These are phyloP conservation scores for Amanita pseudoporphyria DNA, from an alignment of 768 basidiomycete species.

Conservation along the genomic window DNA sequence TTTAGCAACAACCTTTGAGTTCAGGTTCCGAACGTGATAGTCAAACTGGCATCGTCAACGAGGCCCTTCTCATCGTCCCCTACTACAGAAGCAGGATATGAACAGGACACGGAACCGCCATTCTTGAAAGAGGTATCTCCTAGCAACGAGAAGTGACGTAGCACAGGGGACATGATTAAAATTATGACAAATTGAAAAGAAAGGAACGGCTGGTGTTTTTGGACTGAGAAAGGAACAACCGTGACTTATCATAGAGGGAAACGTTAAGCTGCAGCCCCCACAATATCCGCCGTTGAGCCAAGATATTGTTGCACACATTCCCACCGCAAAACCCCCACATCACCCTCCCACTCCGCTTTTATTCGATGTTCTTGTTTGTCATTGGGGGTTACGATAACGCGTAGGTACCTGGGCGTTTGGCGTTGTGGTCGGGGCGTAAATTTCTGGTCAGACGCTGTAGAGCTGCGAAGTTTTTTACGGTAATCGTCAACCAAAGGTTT, in stretches of 20 bases:
- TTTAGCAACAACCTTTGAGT: too few relatives aligned
- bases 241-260: too few relatives aligned
- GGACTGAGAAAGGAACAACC: neutral
- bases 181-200: neutral
- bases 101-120: too few relatives aligned
- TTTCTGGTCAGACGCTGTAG: neutral
- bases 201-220: neutral
- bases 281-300: too few relatives aligned
- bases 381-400: constrained; percentile 6
- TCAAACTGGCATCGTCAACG: too few relatives aligned
- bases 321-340: constrained; percentile 12
- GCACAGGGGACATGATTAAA: too few relatives aligned
- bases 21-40: too few relatives aligned
- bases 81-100: neutral
- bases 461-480: constrained; percentile 12
- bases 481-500: too few relatives aligned
- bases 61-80: neutral
- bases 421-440: neutral
- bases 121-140: neutral
- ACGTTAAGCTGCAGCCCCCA: too few relatives aligned
- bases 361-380: constrained; percentile 1
- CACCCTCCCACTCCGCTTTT: constrained; percentile 3
- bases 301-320: constrained; percentile 2
- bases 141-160: neutral
- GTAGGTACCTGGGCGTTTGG: neutral